These are phyloP conservation scores for Phaeosphaeriaceae sp. DNA, from an alignment of 2,329 filamentous ascomycete genomes.

Conservation along the genomic window DNA sequence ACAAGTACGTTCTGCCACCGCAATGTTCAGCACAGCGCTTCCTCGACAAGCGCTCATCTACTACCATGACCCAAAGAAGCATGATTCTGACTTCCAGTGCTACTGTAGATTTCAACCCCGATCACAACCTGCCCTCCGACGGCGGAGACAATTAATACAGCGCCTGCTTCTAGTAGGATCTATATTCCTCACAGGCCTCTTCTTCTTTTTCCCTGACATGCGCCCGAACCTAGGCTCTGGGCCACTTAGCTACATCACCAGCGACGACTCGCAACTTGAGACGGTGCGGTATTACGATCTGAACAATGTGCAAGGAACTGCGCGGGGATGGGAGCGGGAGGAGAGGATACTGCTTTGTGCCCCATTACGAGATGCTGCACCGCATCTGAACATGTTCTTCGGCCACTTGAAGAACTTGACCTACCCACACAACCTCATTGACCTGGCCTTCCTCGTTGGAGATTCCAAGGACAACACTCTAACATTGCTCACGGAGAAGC, in stretches of 20 bases:
- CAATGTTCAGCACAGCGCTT: constrained; percentile 30
- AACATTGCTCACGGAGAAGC: constrained; percentile 72
- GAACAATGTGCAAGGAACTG: constrained; percentile 87
- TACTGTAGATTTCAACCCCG: constrained; percentile 79
- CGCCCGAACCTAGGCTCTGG: constrained; percentile 66
- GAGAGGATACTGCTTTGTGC: constrained; percentile 95
- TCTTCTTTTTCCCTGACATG: constrained; percentile 79
- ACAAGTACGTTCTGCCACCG: constrained; percentile 68
- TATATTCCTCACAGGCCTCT: constrained; percentile 65
- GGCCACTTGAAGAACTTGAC: constrained; percentile 96
- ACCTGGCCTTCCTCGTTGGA: constrained; percentile 94
- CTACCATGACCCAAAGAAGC: constrained; percentile 22
- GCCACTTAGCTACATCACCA: constrained; percentile 72
- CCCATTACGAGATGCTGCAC: constrained; percentile 87
- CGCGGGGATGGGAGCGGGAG: constrained; percentile 92
- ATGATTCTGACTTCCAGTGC: constrained; percentile 41
- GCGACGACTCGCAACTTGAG: constrained; percentile 79
- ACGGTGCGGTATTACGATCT: constrained; percentile 98
- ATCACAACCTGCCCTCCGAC: constrained; percentile 73
- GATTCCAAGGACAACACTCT: constrained; percentile 95
- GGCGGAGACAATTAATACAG: constrained; percentile 74
- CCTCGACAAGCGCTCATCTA: constrained; percentile 24
- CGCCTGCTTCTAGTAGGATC: constrained; percentile 67
- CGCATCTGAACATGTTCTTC: constrained; percentile 97
- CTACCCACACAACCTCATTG: constrained; percentile 95